These are phyloP conservation scores for Pleurotus salmoneostramineus DNA, from an alignment of 768 basidiomycete species.

Conservation along the genomic window DNA sequence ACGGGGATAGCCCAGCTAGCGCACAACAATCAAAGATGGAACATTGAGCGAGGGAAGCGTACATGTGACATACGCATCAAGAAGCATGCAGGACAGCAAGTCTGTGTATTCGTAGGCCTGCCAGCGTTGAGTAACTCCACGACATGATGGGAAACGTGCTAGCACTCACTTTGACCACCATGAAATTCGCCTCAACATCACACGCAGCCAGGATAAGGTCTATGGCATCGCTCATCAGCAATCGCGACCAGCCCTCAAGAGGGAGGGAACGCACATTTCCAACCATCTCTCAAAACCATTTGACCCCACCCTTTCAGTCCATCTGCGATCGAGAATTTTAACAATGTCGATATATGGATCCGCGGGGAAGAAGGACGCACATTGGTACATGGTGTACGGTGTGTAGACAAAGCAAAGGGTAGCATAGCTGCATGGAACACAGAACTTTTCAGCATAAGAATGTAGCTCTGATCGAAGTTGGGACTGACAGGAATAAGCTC, in stretches of 20 bases:
- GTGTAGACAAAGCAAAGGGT: slow-evolving; percentile 73
- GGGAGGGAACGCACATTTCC: slow-evolving; percentile 64
- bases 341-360: neutral
- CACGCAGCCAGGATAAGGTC: slow-evolving; percentile 75
- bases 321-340: slow-evolving; percentile 36
- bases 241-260: neutral
- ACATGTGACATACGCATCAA: slow-evolving; percentile 63
- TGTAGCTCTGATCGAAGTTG: neutral
- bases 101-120: slow-evolving; percentile 86
- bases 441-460: neutral
- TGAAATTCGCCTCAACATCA: slow-evolving; percentile 87
- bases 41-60: neutral
- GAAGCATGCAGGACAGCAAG: slow-evolving; percentile 86
- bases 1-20: slow-evolving; percentile 84
- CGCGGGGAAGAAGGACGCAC: slow-evolving; percentile 36
- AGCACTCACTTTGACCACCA: slow-evolving; percentile 64
- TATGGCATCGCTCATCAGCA: slow-evolving; percentile 19
- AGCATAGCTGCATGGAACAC: slow-evolving; percentile 59
- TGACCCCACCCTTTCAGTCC: slow-evolving; percentile 83
- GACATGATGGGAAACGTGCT: neutral
- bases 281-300: slow-evolving; percentile 70
- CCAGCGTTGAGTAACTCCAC: neutral
- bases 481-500: slow-evolving; percentile 74
- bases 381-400: slow-evolving; percentile 87
- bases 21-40: slow-evolving; percentile 5